Conservation (phyloP, 2,329 filamentous ascomycete genomes). For the Aspergillus floridensis region DNA sequence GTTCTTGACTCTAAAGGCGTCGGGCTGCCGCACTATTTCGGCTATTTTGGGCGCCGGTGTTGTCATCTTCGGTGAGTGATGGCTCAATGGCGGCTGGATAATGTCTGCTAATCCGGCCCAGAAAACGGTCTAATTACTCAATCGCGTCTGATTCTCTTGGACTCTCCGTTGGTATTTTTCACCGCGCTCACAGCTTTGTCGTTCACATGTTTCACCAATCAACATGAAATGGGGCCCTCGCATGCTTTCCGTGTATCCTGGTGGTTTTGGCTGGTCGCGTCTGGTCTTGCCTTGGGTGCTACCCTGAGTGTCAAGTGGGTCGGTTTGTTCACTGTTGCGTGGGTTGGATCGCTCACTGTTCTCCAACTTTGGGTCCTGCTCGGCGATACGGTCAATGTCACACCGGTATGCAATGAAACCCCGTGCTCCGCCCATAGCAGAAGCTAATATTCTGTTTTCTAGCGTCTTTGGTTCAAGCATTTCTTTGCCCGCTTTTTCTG, state of each 20-base stretch:
- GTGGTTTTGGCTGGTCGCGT: constrained; percentile 97
- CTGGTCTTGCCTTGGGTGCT: constrained; percentile 81
- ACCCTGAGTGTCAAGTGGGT: constrained; percentile 99
- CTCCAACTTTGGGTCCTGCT: constrained; percentile 94
- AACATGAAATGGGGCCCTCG: constrained; percentile 86
- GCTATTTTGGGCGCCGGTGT: constrained; percentile 78
- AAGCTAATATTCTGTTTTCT: constrained; percentile 23
- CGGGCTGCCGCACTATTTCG: constrained; percentile 82
- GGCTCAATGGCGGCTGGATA: neutral
- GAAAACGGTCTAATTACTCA: constrained; percentile 96
- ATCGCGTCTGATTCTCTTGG: constrained; percentile 90
- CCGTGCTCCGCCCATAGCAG: neutral
- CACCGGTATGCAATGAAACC: constrained; percentile 55
- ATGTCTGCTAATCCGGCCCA: constrained; percentile 37
- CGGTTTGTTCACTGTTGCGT: constrained; percentile 95
- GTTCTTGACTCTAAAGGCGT: constrained; percentile 89
- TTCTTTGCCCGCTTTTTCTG: constrained; percentile 88
- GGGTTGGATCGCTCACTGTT: constrained; percentile 87
- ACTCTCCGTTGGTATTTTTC: constrained; percentile 89
- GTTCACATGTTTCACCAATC: constrained; percentile 92
- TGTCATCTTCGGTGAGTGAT: constrained; percentile 76
- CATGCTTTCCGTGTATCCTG: constrained; percentile 86
- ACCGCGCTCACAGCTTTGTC: constrained; percentile 87
- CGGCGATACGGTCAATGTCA: constrained; percentile 82
- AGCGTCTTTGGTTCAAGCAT: constrained; percentile 88